Base-by-base conservation (phyloP, 2,329 filamentous ascomycete genomes). In the Penicillium sp. region DNA sequence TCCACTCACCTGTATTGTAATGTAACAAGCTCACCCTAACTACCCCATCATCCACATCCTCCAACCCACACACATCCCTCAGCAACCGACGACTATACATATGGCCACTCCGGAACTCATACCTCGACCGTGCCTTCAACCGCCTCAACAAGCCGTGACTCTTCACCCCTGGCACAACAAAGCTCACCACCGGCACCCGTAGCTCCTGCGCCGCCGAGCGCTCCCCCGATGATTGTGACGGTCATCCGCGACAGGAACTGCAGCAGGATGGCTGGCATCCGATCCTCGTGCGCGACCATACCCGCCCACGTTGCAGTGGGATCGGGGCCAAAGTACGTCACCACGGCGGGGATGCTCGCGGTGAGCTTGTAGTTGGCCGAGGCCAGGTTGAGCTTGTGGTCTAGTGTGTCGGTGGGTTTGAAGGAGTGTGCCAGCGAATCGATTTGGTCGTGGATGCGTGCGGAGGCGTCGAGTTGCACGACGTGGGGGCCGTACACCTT, bases 401-500 rank as follows among this genome's bases (percentile, higher is more conserved):
- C 83, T 0, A 93, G 78, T 0, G 85, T 86, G 5, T 79, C 75
- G 2, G 69, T 67, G 8, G 77, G 72, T 67, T 90, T 90, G 80
- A 92, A 92, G 76, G 84, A 90, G 70, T 91, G 89, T 0, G 84
- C 84, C 0, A 88, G 73, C 0, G 86, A 84, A 4, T 76, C 76
- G 56, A 92, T 78, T 50, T 82, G 73, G 15, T 82, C 69, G 60
- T 89, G 86, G 0, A 85, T 86, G 0, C 74, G 69, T 4, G 79
- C 78, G 25, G 85, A 85, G 5, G 84, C 88, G 69, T 91, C 94
- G 1, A 94, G 78, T 63, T 88, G 84, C 0, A 89, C 83, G 1
- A 92, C 81, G 66, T 93, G 90, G 0, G 90, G 90, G 0, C 90
- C 90, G 69, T 90, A 93, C 1, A 92, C 85, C 73, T 94, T 94